Evolutionary conservation across 306 rosid species (phyloP), one percentile per base, ranked within the genome.

Genomic region (Castanopsis chinensis): DNA sequence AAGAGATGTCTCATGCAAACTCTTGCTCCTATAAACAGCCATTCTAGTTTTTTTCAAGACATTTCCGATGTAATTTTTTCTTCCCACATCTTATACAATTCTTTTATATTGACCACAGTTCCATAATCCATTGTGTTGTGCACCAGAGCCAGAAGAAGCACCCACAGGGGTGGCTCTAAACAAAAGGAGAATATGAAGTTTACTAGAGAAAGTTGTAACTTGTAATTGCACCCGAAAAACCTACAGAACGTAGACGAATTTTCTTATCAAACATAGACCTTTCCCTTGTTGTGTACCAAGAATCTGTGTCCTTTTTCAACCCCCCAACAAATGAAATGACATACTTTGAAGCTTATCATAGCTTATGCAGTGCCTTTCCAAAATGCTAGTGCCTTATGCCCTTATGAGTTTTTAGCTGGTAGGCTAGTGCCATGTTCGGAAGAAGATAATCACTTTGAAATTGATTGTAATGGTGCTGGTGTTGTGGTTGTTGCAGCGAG

Each of bases 251-350:
- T 12, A 82, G 76, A 63, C 12, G 80, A 65, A 77, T 88, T 70
- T 88, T 90, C 77, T 82, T 88, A 54, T 86, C 92, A 28, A 90
- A 90, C 54, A 90, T 90, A 68, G 90, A 90, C 53, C 13, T 85
- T 17, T 65, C 89, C 7, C 87, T 90, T 13, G 91, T 89, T 30
- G 90, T 85, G 68, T 85, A 85, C 81, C 89, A 81, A 68, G 87
- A 90, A 13, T 81, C 90, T 37, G 82, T 85, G 9, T 86, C 88
- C 12, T 90, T 88, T 75, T 88, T 90, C 69, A 88, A 86, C 52
- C 86, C 86, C 63, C 87, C 88, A 73, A 82, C 64, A 14, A 72
- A 5, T 57, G 65, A 71, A 72, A 85, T 83, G 76, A 69, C 68
- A 33, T 88, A 81, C 41, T 41, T 74, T 52, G 88, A 90, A 77